Evolutionary conservation across 2,329 filamentous ascomycete species (phyloP).

Genomic region (Tolypocladium ophioglossoides): DNA sequence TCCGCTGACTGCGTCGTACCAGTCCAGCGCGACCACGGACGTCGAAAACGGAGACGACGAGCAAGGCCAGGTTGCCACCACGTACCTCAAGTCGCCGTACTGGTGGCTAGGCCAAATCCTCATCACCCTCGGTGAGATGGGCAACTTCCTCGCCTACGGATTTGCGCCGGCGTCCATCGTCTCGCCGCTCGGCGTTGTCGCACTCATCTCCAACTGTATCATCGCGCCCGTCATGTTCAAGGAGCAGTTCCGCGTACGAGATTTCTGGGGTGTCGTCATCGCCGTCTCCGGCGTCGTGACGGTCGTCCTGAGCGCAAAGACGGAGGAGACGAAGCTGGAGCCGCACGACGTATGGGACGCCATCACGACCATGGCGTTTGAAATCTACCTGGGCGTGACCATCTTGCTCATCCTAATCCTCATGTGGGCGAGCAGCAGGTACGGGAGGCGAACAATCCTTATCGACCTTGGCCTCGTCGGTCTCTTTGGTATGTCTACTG

Average conservation of each 20-base stretch:
- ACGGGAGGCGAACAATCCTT: slow-evolving; percentile 77
- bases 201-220: slow-evolving; percentile 90
- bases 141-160: slow-evolving; percentile 94
- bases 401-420: slow-evolving; percentile 60
- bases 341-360: slow-evolving; percentile 83
- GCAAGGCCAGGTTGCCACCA: slow-evolving; percentile 38
- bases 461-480: slow-evolving; percentile 91
- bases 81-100: slow-evolving; percentile 82
- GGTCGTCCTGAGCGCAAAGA: slow-evolving; percentile 83
- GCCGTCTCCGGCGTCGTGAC: slow-evolving; percentile 82
- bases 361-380: slow-evolving; percentile 81
- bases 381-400: slow-evolving; percentile 78
- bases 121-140: slow-evolving; percentile 86
- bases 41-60: slow-evolving; percentile 12
- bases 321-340: slow-evolving; percentile 81
- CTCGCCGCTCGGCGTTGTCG: slow-evolving; percentile 92
- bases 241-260: slow-evolving; percentile 73
- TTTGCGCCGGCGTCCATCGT: slow-evolving; percentile 97
- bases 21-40: slow-evolving; percentile 23
- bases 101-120: slow-evolving; percentile 94
- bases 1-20: slow-evolving; percentile 40
- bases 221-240: slow-evolving; percentile 93
- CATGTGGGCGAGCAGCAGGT: slow-evolving; percentile 73
- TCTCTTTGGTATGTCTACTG: slow-evolving; percentile 61
- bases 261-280: slow-evolving; percentile 80